Evolutionary conservation across 108 stramenopile species (phyloP).

Genomic region (Ochromonas danica): DNA sequence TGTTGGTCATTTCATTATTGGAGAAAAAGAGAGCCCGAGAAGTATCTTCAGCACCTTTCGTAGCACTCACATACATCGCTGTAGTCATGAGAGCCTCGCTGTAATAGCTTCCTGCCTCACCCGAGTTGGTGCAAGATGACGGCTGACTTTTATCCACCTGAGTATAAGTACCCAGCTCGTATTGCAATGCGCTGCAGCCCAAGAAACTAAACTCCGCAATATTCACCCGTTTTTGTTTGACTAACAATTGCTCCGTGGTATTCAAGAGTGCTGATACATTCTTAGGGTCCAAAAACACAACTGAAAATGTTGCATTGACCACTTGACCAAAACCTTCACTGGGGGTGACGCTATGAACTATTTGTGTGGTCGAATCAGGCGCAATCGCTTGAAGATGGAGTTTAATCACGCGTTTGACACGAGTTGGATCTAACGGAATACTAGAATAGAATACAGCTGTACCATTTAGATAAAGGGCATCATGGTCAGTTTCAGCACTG

Average conservation of each 20-base stretch:
- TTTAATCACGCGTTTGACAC: not conserved
- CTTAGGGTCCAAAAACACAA: not conserved
- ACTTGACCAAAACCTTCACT: too few species aligned
- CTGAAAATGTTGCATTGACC: not conserved
- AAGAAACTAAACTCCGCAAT: not conserved
- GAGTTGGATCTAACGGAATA: not conserved
- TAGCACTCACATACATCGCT: constrained; percentile 1
- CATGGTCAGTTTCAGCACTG: not conserved
- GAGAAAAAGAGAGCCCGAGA: constrained; percentile 29
- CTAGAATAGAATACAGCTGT: not conserved
- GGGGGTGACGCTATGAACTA: not conserved
- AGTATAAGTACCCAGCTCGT: constrained; percentile 9
- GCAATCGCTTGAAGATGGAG: not conserved
- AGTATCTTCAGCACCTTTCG: constrained; percentile 22
- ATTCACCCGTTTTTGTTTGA: too few species aligned
- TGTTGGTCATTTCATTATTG: constrained; percentile 33
- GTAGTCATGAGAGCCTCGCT: constrained; percentile 27
- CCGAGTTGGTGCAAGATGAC: not conserved
- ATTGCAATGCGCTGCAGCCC: constrained; percentile 39
- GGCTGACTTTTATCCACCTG: not conserved
- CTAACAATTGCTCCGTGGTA: too few species aligned
- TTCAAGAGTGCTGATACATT: not conserved
- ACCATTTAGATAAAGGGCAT: not conserved
- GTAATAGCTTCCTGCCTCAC: not conserved
- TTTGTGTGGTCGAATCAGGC: not conserved